Conservation (phyloP, 116 monocot species). For the Trichopus zeylanicus region DNA sequence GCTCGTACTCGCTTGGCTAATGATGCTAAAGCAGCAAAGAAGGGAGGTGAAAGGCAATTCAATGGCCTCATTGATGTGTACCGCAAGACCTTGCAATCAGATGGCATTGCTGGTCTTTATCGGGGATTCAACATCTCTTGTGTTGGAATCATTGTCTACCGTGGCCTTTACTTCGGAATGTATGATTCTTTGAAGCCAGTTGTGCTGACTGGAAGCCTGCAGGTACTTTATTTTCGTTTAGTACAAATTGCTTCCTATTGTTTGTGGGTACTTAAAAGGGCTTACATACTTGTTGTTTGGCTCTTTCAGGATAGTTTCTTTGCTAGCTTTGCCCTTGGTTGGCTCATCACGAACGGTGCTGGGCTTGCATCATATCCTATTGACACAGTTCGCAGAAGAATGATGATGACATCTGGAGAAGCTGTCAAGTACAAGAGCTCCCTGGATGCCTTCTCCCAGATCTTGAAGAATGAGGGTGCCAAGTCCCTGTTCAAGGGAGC, state of each 20-base stretch:
- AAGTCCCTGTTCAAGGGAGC: conserved; percentile 42
- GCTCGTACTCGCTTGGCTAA: conserved; percentile 64
- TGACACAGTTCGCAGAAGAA: conserved; percentile 37
- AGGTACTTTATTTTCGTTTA: conserved; percentile 20
- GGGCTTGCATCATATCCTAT: conserved; percentile 73
- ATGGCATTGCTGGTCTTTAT: conserved; percentile 67
- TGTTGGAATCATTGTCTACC: conserved; percentile 65
- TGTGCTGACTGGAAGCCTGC: conserved; percentile 33
- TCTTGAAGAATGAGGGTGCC: conserved; percentile 34
- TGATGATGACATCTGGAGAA: conserved; percentile 44
- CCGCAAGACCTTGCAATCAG: conserved; percentile 48
- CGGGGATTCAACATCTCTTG: conserved; percentile 71
- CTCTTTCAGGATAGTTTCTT: conserved; percentile 63
- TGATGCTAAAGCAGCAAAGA: conserved; percentile 62
- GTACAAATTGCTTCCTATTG: background rate
- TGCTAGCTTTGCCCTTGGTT: conserved; percentile 70
- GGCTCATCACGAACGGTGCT: conserved; percentile 64
- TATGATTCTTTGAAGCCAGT: conserved; percentile 75
- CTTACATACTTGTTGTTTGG: background rate
- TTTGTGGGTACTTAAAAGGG: background rate
- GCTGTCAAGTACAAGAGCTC: conserved; percentile 52
- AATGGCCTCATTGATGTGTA: conserved; percentile 82
- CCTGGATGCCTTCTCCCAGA: conserved; percentile 33
- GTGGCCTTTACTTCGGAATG: conserved; percentile 70
- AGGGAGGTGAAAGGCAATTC: conserved; percentile 67